These are phyloP conservation scores for Bigelowiella natans DNA, from an alignment of 78 protist species.

Conservation along the genomic window DNA sequence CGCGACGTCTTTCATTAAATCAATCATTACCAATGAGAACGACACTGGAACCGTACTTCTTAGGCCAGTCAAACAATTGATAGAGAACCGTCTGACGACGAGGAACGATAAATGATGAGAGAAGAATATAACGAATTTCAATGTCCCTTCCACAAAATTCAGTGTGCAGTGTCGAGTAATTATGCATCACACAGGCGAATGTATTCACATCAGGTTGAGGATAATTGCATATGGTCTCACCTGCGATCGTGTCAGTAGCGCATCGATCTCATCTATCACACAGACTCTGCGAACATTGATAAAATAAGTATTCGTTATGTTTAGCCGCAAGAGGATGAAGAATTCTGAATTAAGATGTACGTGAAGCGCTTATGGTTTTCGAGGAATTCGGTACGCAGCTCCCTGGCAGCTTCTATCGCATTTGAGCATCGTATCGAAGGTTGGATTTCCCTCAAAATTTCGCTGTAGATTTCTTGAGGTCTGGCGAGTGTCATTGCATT, in stretches of 20 bases:
- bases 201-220: too few relatives aligned
- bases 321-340: background rate
- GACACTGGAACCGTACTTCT: background rate
- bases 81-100: background rate
- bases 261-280: background rate
- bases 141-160: too few relatives aligned
- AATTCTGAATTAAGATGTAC: background rate
- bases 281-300: background rate
- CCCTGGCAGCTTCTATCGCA: background rate
- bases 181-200: too few relatives aligned
- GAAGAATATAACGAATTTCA: too few relatives aligned
- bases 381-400: background rate
- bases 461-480: background rate
- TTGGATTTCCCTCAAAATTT: background rate
- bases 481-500: background rate
- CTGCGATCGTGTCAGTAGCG: background rate
- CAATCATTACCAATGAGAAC: background rate
- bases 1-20: too few relatives aligned
- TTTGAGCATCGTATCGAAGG: background rate
- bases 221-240: too few relatives aligned
- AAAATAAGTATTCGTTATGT: background rate
- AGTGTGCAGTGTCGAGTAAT: too few relatives aligned
- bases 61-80: slow-evolving; percentile 3
- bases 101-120: too few relatives aligned
- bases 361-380: background rate